Conservation (phyloP, 2,329 filamentous ascomycete genomes). For the Lecanicillium sp. region DNA sequence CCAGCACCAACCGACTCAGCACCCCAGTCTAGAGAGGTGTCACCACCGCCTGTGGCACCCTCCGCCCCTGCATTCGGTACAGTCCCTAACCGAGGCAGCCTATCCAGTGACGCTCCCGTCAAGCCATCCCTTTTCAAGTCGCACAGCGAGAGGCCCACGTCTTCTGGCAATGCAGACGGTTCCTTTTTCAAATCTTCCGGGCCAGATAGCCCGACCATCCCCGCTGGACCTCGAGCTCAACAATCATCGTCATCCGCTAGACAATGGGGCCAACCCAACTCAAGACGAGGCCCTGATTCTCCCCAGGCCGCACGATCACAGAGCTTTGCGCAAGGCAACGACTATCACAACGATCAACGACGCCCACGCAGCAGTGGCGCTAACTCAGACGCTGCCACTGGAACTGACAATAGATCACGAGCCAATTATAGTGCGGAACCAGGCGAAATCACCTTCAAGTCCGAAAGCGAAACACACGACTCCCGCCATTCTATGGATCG, state of each 20-base stretch:
- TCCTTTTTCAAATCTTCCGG: constrained; percentile 35
- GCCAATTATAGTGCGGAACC: constrained; percentile 37
- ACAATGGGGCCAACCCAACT: constrained; percentile 50
- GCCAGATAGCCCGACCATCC: constrained; percentile 40
- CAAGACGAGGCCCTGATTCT: constrained; percentile 44
- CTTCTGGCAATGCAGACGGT: constrained; percentile 6
- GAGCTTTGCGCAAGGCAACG: constrained; percentile 36
- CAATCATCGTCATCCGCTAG: constrained; percentile 44
- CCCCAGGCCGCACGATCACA: constrained; percentile 44
- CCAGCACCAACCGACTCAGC: constrained; percentile 40
- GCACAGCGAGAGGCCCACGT: constrained; percentile 11
- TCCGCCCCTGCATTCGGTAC: constrained; percentile 52
- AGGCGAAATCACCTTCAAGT: constrained; percentile 35
- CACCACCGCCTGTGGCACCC: constrained; percentile 49
- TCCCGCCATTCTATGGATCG: neutral
- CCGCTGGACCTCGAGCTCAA: constrained; percentile 46
- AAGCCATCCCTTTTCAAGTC: constrained; percentile 40
- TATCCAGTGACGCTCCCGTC: constrained; percentile 24
- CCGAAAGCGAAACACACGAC: constrained; percentile 27
- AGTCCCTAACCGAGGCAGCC: constrained; percentile 38
- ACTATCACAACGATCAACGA: constrained; percentile 29
- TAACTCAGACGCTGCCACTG: constrained; percentile 32
- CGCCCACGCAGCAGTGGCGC: constrained; percentile 47
- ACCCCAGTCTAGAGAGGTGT: constrained; percentile 41
- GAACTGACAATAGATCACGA: constrained; percentile 27